These are phyloP conservation scores for Orbilia blumenaviensis DNA, from an alignment of 2,329 filamentous ascomycete species.

Conservation along the genomic window DNA sequence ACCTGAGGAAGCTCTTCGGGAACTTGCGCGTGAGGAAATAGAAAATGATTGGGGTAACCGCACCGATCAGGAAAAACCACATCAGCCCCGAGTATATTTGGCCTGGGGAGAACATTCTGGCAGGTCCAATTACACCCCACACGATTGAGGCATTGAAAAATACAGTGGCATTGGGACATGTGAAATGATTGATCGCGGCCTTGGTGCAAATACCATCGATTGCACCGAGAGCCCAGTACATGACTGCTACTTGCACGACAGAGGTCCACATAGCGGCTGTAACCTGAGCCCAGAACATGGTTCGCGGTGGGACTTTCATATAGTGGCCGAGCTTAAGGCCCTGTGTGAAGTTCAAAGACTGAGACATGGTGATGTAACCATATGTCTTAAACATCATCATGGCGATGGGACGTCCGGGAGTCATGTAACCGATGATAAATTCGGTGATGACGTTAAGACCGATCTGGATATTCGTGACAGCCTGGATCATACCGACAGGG, in stretches of 20 bases:
- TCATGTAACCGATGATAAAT: constrained; percentile 66
- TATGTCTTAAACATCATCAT: constrained; percentile 66
- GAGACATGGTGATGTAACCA: constrained; percentile 64
- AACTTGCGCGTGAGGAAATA: constrained; percentile 70
- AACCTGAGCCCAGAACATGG: constrained; percentile 73
- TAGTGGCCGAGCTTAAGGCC: constrained; percentile 67
- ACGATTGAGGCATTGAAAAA: constrained; percentile 77
- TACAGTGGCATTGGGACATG: constrained; percentile 68
- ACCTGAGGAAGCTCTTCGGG: constrained; percentile 71
- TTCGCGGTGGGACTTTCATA: constrained; percentile 70
- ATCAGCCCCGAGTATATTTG: constrained; percentile 72
- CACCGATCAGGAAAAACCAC: constrained; percentile 77
- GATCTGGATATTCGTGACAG: constrained; percentile 70
- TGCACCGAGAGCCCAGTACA: constrained; percentile 70
- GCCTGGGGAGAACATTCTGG: constrained; percentile 72
- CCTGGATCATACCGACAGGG: constrained; percentile 71
- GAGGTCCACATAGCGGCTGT: constrained; percentile 73
- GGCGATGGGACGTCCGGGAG: constrained; percentile 64
- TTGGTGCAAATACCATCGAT: constrained; percentile 73
- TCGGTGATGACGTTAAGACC: constrained; percentile 66
- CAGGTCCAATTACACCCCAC: constrained; percentile 77
- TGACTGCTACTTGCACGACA: constrained; percentile 72
- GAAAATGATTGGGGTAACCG: constrained; percentile 70
- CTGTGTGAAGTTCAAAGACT: constrained; percentile 64
- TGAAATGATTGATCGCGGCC: constrained; percentile 69